Conservation (phyloP, 176 grass and related monocot species). For the Luzula sylvatica region DNA sequence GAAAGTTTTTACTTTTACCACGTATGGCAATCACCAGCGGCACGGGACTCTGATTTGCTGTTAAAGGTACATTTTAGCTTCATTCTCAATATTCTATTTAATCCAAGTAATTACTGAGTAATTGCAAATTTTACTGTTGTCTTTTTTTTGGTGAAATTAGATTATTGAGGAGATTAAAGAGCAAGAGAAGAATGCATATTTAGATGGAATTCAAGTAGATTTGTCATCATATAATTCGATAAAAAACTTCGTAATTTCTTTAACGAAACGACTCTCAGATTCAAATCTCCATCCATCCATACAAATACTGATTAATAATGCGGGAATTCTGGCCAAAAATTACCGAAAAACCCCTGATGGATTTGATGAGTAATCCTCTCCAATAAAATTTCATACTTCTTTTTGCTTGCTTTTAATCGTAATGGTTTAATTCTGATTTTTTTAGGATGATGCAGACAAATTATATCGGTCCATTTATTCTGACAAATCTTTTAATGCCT, state of each 20-base stretch:
- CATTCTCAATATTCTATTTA: constrained; percentile 11
- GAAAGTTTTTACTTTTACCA: background rate
- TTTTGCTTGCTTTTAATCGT: background rate
- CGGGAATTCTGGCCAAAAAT: constrained; percentile 75
- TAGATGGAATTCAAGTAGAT: constrained; percentile 54
- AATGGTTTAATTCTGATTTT: constrained; percentile 2
- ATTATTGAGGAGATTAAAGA: constrained; percentile 43
- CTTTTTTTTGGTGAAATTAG: constrained; percentile 30
- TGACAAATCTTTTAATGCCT: constrained; percentile 65
- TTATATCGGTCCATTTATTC: constrained; percentile 71
- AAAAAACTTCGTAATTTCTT: constrained; percentile 43
- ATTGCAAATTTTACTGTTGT: background rate
- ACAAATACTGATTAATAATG: constrained; percentile 91
- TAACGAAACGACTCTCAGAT: constrained; percentile 52
- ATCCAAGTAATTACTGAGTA: background rate
- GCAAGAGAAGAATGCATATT: constrained; percentile 30
- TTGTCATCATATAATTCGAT: constrained; percentile 70
- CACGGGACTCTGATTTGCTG: constrained; percentile 33
- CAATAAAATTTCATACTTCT: background rate
- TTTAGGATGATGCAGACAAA: constrained; percentile 75
- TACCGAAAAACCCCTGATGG: constrained; percentile 51
- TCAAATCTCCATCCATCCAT: constrained; percentile 41
- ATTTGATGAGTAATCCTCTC: constrained; percentile 60
- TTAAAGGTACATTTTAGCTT: constrained; percentile 41
- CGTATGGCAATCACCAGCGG: constrained; percentile 40